Conservation (phyloP, 257 asterid genomes). For the Nicotiana noctiflora region DNA sequence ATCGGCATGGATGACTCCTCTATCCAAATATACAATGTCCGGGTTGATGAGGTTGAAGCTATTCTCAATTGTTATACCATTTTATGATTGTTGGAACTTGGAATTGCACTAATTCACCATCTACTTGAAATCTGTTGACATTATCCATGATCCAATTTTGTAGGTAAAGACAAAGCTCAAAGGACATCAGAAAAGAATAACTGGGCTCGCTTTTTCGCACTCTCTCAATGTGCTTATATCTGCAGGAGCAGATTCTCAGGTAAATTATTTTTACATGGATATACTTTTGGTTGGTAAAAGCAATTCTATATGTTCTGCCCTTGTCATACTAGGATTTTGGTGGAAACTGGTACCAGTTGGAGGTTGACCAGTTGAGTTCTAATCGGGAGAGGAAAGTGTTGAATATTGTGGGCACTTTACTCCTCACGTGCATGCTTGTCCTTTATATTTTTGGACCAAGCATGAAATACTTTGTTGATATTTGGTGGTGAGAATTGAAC, state of each 20-base stretch:
- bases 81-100: neutral
- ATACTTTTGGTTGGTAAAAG: neutral
- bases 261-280: conserved; percentile 8
- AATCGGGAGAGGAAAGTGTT: neutral
- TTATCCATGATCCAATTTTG: neutral
- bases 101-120: neutral
- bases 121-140: neutral
- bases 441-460: neutral
- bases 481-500: neutral
- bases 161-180: conserved; percentile 52
- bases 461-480: neutral
- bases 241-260: conserved; percentile 77
- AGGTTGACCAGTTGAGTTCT: neutral
- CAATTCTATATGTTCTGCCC: neutral
- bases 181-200: conserved; percentile 60
- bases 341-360: neutral
- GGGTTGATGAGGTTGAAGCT: conserved; percentile 48
- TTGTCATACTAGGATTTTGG: neutral
- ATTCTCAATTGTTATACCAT: neutral
- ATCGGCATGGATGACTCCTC: conserved; percentile 67
- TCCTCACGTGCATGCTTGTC: neutral
- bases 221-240: conserved; percentile 53
- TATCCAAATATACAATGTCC: conserved; percentile 58
- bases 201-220: conserved; percentile 60
- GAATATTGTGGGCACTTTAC: neutral